Percentiles rank a stretch among this genome's conserved stretches.
These are phyloP conservation scores for Colletotrichum sansevieriae DNA, from an alignment of 2,329 filamentous ascomycete species.

Conservation along the genomic window DNA sequence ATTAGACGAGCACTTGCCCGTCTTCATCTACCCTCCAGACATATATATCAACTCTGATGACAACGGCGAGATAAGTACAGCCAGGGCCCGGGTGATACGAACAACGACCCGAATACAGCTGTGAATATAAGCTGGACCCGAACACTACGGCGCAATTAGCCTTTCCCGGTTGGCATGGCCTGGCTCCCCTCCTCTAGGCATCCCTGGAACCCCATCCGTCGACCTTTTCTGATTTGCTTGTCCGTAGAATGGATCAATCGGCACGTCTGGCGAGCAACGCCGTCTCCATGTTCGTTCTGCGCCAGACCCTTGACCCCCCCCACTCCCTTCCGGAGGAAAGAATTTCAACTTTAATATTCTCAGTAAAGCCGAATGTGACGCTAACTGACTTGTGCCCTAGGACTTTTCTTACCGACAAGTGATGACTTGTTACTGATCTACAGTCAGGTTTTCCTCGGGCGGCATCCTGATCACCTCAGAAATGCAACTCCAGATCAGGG, in stretches of 20 bases:
- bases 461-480: constrained; percentile 8
- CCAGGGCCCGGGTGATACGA: constrained; percentile 24
- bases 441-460: not conserved
- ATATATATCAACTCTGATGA: constrained; percentile 7
- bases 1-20: not conserved
- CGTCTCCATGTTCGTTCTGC: constrained; percentile 30
- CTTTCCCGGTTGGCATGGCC: constrained; percentile 36
- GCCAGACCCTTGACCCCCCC: constrained; percentile 32
- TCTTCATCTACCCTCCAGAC: not conserved
- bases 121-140: constrained; percentile 17
- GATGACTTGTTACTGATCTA: constrained; percentile 7
- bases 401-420: not conserved
- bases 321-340: constrained; percentile 2
- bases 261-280: constrained; percentile 33
- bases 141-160: constrained; percentile 36
- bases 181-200: constrained; percentile 33
- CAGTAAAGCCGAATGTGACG: constrained; percentile 27
- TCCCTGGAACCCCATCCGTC: constrained; percentile 30
- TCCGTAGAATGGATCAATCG: constrained; percentile 35
- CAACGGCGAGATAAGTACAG: constrained; percentile 21
- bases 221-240: constrained; percentile 31
- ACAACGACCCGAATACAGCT: not conserved
- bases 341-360: constrained; percentile 28
- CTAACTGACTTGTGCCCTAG: constrained; percentile 23
- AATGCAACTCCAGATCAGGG: constrained; percentile 13